These are phyloP conservation scores for Infundibulicybe gibba DNA, from an alignment of 768 basidiomycete genomes.

Conservation along the genomic window DNA sequence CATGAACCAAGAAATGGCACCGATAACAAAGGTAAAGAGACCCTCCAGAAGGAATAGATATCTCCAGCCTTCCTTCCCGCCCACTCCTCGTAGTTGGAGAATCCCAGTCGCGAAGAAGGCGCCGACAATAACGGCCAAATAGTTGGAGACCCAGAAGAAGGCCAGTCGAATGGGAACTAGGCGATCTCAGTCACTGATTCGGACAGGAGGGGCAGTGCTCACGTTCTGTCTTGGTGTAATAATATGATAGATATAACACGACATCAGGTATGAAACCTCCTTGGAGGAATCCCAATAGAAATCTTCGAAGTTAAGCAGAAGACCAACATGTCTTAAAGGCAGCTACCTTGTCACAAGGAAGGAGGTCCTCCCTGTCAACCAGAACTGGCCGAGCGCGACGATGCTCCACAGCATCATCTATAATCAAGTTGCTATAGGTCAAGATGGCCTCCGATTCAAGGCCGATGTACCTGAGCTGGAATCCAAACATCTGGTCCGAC, in stretches of 20 bases:
- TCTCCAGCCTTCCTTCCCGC: slow-evolving; percentile 51
- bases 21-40: slow-evolving; percentile 48
- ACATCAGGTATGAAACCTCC: slow-evolving; percentile 57
- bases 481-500: slow-evolving; percentile 67
- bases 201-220: too few species aligned
- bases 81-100: slow-evolving; percentile 52
- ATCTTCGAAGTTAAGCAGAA: not conserved
- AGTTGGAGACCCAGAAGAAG: slow-evolving; percentile 50
- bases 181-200: not conserved
- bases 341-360: slow-evolving; percentile 44
- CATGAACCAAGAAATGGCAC: slow-evolving; percentile 50
- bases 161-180: slow-evolving; percentile 56
- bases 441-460: too few species aligned
- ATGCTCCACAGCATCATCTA: slow-evolving; percentile 34
- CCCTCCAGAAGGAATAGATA: slow-evolving; percentile 43
- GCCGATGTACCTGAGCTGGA: slow-evolving; percentile 49
- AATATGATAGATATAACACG: slow-evolving; percentile 59
- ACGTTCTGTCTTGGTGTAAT: slow-evolving; percentile 10
- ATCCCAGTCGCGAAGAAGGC: slow-evolving; percentile 63
- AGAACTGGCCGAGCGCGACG: slow-evolving; percentile 51
- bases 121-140: slow-evolving; percentile 40
- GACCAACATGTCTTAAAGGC: slow-evolving; percentile 37
- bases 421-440: too few species aligned
- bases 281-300: slow-evolving; percentile 32
- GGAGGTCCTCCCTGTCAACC: slow-evolving; percentile 45